Evolutionary conservation across 768 basidiomycete species (phyloP), one percentile per base, ranked within the genome.

Genomic region (Trametes cingulata): DNA sequence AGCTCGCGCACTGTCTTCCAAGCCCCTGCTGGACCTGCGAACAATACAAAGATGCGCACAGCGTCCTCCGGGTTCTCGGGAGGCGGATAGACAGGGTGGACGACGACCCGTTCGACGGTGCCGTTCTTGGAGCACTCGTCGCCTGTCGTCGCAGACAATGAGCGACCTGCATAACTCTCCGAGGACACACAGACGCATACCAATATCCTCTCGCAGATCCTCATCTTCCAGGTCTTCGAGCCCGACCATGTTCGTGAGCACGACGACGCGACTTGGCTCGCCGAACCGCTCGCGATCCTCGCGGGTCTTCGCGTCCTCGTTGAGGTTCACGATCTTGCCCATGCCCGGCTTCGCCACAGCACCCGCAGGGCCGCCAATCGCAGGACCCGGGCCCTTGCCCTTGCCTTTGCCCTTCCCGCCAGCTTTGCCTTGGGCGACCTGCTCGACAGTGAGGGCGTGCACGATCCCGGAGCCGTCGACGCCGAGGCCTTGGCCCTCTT

Each of bases 1-100:
- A 98, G 80, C 71, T 96, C 94, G 48, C 93, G 84, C 2, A 95
- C 92, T 0, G 93, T 95, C 74, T 93, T 93, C 95, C 95, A 98
- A 6, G 95, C 96, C 12, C 93, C 96, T 0, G 83, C 95, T 5
- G 92, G 91, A 1, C 95, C 96, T 0, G 87, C 86, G 68, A 96
- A 98, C 52, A 91, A 76, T 15, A 98, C 89, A 70, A 97, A 98
- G 54, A 98, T 88, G 52, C 95, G 87, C 4, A 97, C 89, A 1
- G 88, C 86, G n/a, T 93, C 89, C n/a, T 87, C 86, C 2, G 84
- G 78, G 48, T 87, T 79, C 2, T 73, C 62, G 0, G 92, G 83
- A 1, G 82, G 76, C 2, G 93, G 91, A 41, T 86, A 78, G 45
- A 90, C 82, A 39, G 84, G 75, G 66, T 98, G 95, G 1, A 97